Conservation (phyloP, 371 early-diverging fungal genomes). For the Amoeboradix gromovi region DNA sequence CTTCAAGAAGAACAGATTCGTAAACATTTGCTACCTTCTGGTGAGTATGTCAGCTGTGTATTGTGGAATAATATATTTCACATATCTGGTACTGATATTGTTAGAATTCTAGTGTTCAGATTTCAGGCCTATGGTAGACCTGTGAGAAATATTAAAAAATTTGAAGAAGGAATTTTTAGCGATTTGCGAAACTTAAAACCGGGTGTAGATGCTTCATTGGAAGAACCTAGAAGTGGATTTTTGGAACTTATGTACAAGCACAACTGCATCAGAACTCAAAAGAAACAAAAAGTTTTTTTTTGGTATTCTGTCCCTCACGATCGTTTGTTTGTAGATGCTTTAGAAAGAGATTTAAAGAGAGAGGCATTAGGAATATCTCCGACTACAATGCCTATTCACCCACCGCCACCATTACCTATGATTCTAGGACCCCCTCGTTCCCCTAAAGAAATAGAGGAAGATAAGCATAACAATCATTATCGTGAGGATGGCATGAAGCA, state of each 20-base stretch:
- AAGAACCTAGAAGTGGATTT: constrained; percentile 82
- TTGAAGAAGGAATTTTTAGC: constrained; percentile 94
- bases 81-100: constrained; percentile 87
- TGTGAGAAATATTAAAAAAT: constrained; percentile 76
- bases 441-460: neutral
- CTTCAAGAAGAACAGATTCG: constrained; percentile 20
- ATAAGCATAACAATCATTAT: neutral
- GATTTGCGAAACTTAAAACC: constrained; percentile 94
- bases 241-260: constrained; percentile 90
- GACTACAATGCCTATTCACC: constrained; percentile 19
- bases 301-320: constrained; percentile 97
- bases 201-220: constrained; percentile 79
- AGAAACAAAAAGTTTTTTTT: constrained; percentile 77
- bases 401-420: neutral
- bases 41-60: constrained; percentile 63
- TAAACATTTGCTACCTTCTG: constrained; percentile 41
- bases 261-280: constrained; percentile 95
- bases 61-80: constrained; percentile 61
- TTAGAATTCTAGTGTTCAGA: constrained; percentile 70
- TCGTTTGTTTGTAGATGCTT: constrained; percentile 78
- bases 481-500: neutral
- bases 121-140: constrained; percentile 37
- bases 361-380: constrained; percentile 58
- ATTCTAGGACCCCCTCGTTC: neutral
- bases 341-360: constrained; percentile 90